A percentile compares a stretch with the other conserved stretches of the same genome.
phyloP scores from a whole-genome alignment of 208 protist species.

The Acanthamoeba lugdunensis region DNA sequence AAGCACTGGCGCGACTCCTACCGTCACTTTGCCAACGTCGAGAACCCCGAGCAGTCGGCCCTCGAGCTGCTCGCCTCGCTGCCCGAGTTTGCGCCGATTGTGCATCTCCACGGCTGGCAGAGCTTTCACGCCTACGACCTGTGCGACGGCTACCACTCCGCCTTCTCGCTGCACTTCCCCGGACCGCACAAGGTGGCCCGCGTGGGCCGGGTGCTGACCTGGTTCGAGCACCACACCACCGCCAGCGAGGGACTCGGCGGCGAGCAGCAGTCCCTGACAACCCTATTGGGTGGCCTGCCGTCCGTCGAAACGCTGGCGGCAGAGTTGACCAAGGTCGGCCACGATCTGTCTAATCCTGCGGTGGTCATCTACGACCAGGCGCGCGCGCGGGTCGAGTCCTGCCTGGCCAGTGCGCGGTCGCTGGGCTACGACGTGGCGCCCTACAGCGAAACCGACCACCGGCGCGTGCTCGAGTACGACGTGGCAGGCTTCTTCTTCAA shows the following conservation, averaged over 20 bases:
- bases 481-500: not conserved
- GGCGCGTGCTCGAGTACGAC: not conserved
- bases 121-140: slow-evolving; percentile 14
- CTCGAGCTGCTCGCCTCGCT: not conserved
- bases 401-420: not conserved
- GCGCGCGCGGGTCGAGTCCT: not conserved
- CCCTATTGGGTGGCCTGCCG: not conserved
- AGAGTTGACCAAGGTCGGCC: not conserved
- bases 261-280: not conserved
- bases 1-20: not conserved
- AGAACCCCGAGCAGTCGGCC: not conserved
- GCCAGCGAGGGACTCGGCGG: not conserved
- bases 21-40: not conserved
- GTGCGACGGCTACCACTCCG: not conserved
- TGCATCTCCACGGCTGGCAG: not conserved
- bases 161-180: not conserved
- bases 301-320: not conserved
- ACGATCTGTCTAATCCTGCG: not conserved
- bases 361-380: not conserved
- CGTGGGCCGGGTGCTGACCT: not conserved
- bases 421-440: not conserved
- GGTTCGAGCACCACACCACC: not conserved
- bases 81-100: not conserved
- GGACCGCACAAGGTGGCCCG: not conserved
- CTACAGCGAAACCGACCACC: not conserved